These are phyloP conservation scores for Calycina marina DNA, from an alignment of 2,329 filamentous ascomycete genomes.

Conservation along the genomic window DNA sequence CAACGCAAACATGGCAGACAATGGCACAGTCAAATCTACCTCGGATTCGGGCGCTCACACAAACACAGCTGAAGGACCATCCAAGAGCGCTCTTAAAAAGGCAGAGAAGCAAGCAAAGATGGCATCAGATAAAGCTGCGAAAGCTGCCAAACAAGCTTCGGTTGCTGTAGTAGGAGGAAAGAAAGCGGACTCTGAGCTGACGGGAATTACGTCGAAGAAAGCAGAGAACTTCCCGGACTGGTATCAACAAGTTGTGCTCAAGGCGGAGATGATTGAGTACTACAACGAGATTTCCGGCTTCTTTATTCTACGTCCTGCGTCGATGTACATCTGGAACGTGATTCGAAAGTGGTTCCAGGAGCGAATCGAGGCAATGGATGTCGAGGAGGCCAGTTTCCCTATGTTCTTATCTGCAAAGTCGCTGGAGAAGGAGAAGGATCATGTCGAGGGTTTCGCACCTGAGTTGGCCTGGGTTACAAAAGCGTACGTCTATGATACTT, in stretches of 20 bases:
- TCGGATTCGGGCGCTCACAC: too few species aligned
- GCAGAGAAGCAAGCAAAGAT: conserved; percentile 48
- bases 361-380: conserved; percentile 78
- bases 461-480: conserved; percentile 83
- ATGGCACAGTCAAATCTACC: too few species aligned
- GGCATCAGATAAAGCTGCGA: conserved; percentile 46
- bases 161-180: conserved; percentile 41
- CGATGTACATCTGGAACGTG: conserved; percentile 52
- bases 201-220: conserved; percentile 80
- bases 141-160: conserved; percentile 40
- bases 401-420: conserved; percentile 91
- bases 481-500: conserved; percentile 36
- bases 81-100: conserved; percentile 52
- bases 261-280: conserved; percentile 96
- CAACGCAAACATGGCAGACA: too few species aligned
- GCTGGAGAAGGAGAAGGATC: conserved; percentile 66
- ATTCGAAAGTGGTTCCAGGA: conserved; percentile 54
- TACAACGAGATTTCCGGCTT: conserved; percentile 88
- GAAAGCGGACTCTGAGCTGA: conserved; percentile 54
- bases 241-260: conserved; percentile 96
- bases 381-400: conserved; percentile 93
- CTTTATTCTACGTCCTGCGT: conserved; percentile 70
- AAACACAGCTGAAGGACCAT: conserved; percentile 23
- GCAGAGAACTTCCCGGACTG: conserved; percentile 78
- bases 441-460: conserved; percentile 96